A percentile compares a stretch with the other conserved stretches of the same genome.
phyloP scores from a whole-genome alignment of 345 rosid genomes.

The Cochlearia excelsa region DNA sequence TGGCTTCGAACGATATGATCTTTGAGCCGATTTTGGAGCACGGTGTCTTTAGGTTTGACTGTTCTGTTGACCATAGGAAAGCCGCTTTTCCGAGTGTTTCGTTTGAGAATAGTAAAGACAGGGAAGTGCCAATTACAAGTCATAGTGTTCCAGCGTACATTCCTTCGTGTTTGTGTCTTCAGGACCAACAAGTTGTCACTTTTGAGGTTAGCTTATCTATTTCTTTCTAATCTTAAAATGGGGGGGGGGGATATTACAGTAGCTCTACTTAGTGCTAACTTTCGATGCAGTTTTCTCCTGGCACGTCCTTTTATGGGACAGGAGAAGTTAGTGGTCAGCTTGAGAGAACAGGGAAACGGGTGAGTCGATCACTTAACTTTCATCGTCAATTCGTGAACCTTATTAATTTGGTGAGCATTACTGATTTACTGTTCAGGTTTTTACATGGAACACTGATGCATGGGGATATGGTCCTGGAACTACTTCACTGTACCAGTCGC shows the following conservation, averaged over 20 bases:
- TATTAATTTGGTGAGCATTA: not conserved
- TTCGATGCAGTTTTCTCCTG: conserved; percentile 60
- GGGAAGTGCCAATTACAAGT: conserved; percentile 50
- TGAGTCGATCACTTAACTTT: conserved; percentile 32
- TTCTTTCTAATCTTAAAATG: not conserved
- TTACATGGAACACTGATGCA: conserved; percentile 86
- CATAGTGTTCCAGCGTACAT: conserved; percentile 45
- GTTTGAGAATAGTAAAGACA: conserved; percentile 46
- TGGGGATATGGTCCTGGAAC: conserved; percentile 87
- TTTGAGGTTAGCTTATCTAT: conserved; percentile 50
- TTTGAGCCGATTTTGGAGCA: conserved; percentile 68
- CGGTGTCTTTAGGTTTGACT: conserved; percentile 77
- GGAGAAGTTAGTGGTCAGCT: conserved; percentile 96
- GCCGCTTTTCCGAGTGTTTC: conserved; percentile 71
- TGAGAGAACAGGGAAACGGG: conserved; percentile 90
- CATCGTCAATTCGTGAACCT: not conserved
- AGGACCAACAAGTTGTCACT: conserved; percentile 60
- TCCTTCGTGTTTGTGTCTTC: conserved; percentile 47
- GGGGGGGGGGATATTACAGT: not conserved
- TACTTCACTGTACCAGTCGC: conserved; percentile 91
- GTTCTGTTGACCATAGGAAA: conserved; percentile 50
- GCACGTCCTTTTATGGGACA: conserved; percentile 85
- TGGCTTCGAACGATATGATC: conserved; percentile 49
- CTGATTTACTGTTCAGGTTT: conserved; percentile 47
- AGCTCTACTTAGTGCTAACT: conserved; percentile 12